These are phyloP conservation scores for Boletellus ananas DNA, from an alignment of 768 basidiomycete species.

Conservation along the genomic window DNA sequence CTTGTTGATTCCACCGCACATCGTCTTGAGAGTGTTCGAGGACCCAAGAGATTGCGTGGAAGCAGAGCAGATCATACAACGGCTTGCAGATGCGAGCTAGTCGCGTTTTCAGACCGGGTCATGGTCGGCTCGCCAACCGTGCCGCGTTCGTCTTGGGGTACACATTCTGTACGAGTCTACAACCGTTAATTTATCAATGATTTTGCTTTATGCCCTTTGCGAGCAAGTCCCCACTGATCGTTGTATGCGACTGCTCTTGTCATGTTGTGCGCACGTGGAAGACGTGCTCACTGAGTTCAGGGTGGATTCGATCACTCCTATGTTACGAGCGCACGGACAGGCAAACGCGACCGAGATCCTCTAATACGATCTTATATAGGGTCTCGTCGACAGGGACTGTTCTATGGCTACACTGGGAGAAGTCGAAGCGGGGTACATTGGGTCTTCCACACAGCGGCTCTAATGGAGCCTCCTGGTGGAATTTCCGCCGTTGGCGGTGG, in stretches of 20 bases:
- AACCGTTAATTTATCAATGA: not conserved
- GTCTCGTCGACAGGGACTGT: not conserved
- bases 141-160: conserved; percentile 1
- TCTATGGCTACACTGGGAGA: conserved; percentile 9
- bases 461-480: not conserved
- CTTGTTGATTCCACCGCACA: conserved; percentile 50
- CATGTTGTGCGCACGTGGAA: not conserved
- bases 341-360: not conserved
- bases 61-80: conserved; percentile 40
- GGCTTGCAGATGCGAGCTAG: conserved; percentile 2
- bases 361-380: conserved; percentile 2
- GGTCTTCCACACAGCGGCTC: not conserved
- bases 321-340: no score
- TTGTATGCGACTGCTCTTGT: not conserved
- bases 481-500: not conserved
- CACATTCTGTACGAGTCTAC: not conserved
- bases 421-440: not conserved
- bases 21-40: conserved; percentile 64
- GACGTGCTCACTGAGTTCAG: not conserved
- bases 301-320: no score
- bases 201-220: not conserved
- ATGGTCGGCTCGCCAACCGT: no score
- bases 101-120: no score
- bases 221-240: not conserved
- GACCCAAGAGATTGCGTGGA: conserved; percentile 69